Evolutionary conservation across 805 yeast species (phyloP).

Genomic region (Saccharomycopsis guyanensis): DNA sequence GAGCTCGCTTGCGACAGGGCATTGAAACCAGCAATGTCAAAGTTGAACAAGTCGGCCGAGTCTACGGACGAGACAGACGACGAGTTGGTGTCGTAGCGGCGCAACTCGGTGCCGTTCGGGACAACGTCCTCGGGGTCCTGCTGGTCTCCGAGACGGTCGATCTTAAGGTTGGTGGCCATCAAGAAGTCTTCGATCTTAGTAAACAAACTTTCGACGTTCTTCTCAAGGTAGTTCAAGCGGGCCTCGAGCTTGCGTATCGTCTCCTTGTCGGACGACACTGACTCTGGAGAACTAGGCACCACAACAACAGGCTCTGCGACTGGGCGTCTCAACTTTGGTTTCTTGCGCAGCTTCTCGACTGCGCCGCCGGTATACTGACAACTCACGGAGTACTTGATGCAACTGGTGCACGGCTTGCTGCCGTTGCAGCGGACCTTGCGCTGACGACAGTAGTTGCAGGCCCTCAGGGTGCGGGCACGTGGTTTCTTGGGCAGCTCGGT

Average conservation of each 20-base stretch:
- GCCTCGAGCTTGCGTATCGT: conserved; percentile 1
- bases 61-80: background rate
- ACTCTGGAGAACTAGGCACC: background rate
- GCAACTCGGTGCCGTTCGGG: background rate
- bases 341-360: conserved; percentile 7
- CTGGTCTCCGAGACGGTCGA: background rate
- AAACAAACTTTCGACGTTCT: conserved; percentile 1
- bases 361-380: conserved; percentile 9
- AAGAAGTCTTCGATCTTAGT: conserved; percentile 6
- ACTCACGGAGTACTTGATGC: conserved; percentile 6
- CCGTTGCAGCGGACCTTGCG: conserved; percentile 21
- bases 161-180: background rate
- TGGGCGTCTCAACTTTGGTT: background rate
- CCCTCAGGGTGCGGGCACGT: conserved; percentile 17
- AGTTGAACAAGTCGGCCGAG: background rate
- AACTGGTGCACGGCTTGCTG: conserved; percentile 11
- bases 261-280: background rate
- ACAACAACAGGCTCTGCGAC: too few species aligned
- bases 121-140: background rate
- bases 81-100: conserved; percentile 2
- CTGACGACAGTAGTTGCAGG: conserved; percentile 20
- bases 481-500: too few species aligned
- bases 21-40: background rate
- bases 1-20: too few species aligned
- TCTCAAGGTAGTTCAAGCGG: conserved; percentile 3